Conservation (phyloP, 148 eudicot genomes). For the Fagopyrum homotropicum region DNA sequence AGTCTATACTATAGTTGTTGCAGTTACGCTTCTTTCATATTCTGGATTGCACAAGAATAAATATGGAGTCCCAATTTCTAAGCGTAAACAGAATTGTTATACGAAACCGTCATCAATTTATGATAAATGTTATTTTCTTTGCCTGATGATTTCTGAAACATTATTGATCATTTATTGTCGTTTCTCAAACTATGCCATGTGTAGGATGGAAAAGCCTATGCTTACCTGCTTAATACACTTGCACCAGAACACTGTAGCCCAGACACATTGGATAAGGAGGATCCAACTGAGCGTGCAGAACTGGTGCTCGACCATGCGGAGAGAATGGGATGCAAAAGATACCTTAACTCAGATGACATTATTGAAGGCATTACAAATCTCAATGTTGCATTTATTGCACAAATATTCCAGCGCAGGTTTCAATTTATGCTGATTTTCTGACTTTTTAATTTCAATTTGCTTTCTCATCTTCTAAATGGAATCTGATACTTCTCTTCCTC, state of each 20-base stretch:
- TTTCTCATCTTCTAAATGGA: not conserved
- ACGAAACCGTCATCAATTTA: not conserved
- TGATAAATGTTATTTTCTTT: not conserved
- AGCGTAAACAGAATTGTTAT: not conserved
- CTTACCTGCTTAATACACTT: too few relatives aligned
- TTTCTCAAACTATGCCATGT: not conserved
- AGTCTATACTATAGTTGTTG: not conserved
- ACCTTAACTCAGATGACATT: too few relatives aligned
- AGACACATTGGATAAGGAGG: too few relatives aligned
- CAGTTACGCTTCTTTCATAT: not conserved
- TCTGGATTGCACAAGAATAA: not conserved
- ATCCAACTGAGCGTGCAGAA: too few relatives aligned
- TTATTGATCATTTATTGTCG: not conserved
- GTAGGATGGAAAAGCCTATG: too few relatives aligned
- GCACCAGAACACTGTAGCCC: too few relatives aligned
- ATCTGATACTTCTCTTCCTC: not conserved
- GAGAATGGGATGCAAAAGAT: too few relatives aligned
- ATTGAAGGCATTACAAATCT: too few relatives aligned
- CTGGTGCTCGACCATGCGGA: too few relatives aligned
- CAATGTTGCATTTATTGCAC: too few relatives aligned
- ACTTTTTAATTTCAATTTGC: not conserved
- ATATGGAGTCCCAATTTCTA: not conserved
- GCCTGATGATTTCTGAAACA: not conserved
- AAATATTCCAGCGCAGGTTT: slow-evolving; percentile 56
- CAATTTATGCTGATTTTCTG: not conserved